Base-by-base conservation (phyloP, 805 yeast species). In the Wickerhamiella brachini region DNA sequence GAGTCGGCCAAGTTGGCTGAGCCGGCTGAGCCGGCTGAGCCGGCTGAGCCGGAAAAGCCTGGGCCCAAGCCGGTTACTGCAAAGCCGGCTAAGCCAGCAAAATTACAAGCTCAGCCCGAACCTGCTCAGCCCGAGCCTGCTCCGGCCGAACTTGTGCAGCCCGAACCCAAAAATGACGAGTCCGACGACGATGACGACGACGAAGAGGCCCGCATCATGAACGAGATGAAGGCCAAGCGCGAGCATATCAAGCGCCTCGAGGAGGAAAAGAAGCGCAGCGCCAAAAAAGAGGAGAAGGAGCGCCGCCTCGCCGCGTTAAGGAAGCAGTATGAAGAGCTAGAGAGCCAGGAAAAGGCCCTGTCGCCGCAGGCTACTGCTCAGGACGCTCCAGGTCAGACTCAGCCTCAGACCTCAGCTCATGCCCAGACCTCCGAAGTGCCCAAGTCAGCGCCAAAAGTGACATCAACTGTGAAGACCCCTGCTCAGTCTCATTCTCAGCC, bases 121-220 rank as follows among this genome's bases (percentile, higher is more conserved):
- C 21, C 26, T 12, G 26, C 38, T 26, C 39, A 13, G 22, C 21
- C 22, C 12, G 2, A 22, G 10, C 41, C 41, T 7, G 41, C 41
- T 15, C 41, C 34, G 20, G 43, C 46, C n/a, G n/a, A n/a, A n/a
- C n/a, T n/a, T 20, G 53, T 43, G 18, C 50, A 47, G 31, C 9
- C 6, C 9, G 31, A 7, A 71, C 68, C 43, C 68, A 64, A 23
- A 65, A 26, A 6, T 10, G 34, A 29, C 34, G 34, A 29, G 34
- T 37, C 41, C 20, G 41, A 57, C 24, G 64, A 57, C 31, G 70
- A 66, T 21, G 76, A 71, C 31, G 70, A 66, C 21, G 76, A 71
- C 34, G 71, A 67, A 22, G 72, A 65, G 45, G 70, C 66, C 34
- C 65, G 61, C 9, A 68, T 63, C 48, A 69, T 65, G 23, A 67